phyloP scores from a whole-genome alignment of 805 yeast species.

The Pichia kluyveri region DNA sequence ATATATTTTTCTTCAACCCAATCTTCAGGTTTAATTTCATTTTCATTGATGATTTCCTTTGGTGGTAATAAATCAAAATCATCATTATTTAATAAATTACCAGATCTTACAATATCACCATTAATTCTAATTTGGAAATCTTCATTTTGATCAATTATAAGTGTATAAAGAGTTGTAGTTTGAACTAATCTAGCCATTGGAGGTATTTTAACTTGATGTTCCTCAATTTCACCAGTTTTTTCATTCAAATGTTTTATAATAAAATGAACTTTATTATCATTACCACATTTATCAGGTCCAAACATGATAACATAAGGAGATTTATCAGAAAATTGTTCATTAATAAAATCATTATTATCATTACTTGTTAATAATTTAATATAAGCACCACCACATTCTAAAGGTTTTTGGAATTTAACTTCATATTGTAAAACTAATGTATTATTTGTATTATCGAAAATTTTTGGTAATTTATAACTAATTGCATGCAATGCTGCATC shows the following conservation, averaged over 20 bases:
- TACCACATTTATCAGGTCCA: conserved; percentile 90
- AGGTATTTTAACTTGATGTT: conserved; percentile 58
- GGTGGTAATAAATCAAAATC: conserved; percentile 59
- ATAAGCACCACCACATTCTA: conserved; percentile 87
- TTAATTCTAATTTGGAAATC: conserved; percentile 75
- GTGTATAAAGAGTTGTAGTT: conserved; percentile 64
- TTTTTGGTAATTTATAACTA: conserved; percentile 46
- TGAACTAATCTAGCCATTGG: conserved; percentile 52
- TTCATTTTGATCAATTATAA: conserved; percentile 56
- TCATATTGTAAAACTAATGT: conserved; percentile 85
- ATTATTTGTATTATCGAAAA: conserved; percentile 50
- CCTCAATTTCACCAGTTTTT: conserved; percentile 46
- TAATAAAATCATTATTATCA: conserved; percentile 18
- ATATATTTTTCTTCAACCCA: conserved; percentile 72
- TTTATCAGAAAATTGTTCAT: conserved; percentile 43
- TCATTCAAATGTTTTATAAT: conserved; percentile 56
- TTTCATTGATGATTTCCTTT: conserved; percentile 45
- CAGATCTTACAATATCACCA: conserved; percentile 66
- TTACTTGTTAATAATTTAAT: conserved; percentile 54
- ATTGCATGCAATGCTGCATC: conserved; percentile 81
- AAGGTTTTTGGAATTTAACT: conserved; percentile 70
- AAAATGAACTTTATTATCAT: conserved; percentile 71
- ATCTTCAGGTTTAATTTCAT: conserved; percentile 60
- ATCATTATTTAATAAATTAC: conserved; percentile 49
- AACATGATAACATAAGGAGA: conserved; percentile 83